Conservation (phyloP, 225 moss, liverwort and hornwort species). For the Anthoceros angustus region DNA sequence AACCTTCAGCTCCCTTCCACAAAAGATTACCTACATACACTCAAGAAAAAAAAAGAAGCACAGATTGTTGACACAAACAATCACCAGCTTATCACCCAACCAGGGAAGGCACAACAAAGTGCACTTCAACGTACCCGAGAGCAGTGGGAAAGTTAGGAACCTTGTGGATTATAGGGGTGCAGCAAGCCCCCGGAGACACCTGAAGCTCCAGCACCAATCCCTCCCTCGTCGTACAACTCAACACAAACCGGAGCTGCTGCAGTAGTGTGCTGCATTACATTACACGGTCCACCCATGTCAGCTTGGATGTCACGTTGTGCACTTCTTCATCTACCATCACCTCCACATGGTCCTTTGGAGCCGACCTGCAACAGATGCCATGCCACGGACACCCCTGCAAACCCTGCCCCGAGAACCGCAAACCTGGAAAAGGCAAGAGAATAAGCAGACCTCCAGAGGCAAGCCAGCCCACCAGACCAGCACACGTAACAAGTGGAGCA, state of each 20-base stretch:
- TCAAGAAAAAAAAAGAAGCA: neutral
- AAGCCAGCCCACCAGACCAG: neutral
- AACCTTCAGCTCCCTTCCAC: slow-evolving; percentile 86
- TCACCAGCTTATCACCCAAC: neutral
- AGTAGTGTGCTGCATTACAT: slow-evolving; percentile 47
- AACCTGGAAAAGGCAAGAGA: slow-evolving; percentile 26
- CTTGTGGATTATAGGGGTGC: slow-evolving; percentile 77
- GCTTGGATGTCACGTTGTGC: neutral
- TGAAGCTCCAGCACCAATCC: slow-evolving; percentile 86
- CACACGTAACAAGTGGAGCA: neutral
- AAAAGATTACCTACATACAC: slow-evolving; percentile 43
- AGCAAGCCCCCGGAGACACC: slow-evolving; percentile 92
- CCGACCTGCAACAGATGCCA: slow-evolving; percentile 93
- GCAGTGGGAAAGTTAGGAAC: slow-evolving; percentile 25
- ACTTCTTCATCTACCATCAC: neutral
- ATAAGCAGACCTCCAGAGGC: neutral
- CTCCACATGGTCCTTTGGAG: neutral
- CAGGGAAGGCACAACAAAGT: slow-evolving; percentile 3
- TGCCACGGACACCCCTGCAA: slow-evolving; percentile 91
- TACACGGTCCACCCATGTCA: neutral
- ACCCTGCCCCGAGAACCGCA: slow-evolving; percentile 92
- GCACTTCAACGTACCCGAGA: slow-evolving; percentile 11
- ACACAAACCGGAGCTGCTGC: slow-evolving; percentile 43
- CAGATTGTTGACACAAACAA: neutral
- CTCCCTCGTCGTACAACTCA: slow-evolving; percentile 72